Conservation (phyloP, 257 asterid species). For the Nicotiana paniculata region DNA sequence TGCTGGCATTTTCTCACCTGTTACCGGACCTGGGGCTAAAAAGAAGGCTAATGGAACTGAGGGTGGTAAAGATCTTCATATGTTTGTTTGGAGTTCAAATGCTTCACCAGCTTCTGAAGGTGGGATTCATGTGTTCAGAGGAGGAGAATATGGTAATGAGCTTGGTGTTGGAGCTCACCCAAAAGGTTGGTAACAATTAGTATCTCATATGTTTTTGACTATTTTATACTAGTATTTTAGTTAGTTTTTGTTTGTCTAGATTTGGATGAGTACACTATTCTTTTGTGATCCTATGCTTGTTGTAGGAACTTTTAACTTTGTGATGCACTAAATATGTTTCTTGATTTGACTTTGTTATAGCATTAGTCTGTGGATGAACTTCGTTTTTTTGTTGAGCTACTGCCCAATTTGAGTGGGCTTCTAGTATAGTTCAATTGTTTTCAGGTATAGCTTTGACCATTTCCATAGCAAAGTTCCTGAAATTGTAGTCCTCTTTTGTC, state of each 20-base stretch:
- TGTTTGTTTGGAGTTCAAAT: slow-evolving; percentile 44
- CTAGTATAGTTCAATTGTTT: slow-evolving; percentile 25
- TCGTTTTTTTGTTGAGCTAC: slow-evolving; percentile 11
- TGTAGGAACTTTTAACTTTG: slow-evolving; percentile 18
- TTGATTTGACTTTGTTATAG: slow-evolving; percentile 14
- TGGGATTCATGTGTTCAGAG: slow-evolving; percentile 87
- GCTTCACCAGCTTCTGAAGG: slow-evolving; percentile 48
- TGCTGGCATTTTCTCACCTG: slow-evolving; percentile 11
- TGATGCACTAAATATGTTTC: slow-evolving; percentile 23
- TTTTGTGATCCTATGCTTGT: background rate
- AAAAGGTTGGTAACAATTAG: slow-evolving; percentile 42
- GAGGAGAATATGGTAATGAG: slow-evolving; percentile 63
- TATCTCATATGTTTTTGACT: background rate
- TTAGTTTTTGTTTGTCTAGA: slow-evolving; percentile 2
- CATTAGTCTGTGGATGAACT: slow-evolving; percentile 17
- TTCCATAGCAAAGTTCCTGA: slow-evolving; percentile 19
- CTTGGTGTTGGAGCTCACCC: slow-evolving; percentile 65
- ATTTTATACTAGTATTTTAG: background rate
- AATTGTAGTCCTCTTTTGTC: slow-evolving; percentile 34
- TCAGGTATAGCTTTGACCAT: slow-evolving; percentile 10
- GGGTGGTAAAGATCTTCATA: slow-evolving; percentile 32
- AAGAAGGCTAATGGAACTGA: slow-evolving; percentile 20
- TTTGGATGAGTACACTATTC: slow-evolving; percentile 16
- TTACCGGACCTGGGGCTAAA: background rate
- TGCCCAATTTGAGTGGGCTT: slow-evolving; percentile 16